Conservation (phyloP, 2,329 filamentous ascomycete genomes). For the Aspergillus tamarii region DNA sequence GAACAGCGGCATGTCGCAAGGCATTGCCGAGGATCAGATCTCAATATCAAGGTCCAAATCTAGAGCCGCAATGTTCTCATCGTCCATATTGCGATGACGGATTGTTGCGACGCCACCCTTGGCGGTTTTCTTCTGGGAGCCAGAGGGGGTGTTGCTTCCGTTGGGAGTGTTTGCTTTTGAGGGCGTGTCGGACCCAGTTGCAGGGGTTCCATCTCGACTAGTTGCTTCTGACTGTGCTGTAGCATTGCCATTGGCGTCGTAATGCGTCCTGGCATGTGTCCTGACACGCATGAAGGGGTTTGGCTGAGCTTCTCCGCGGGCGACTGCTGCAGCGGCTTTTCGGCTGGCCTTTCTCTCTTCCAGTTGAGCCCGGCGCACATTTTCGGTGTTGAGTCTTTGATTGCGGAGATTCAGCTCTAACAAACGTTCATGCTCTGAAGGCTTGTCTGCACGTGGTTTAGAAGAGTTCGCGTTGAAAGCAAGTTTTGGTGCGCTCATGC, state of each 20-base stretch:
- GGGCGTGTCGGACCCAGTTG: constrained; percentile 56
- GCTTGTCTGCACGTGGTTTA: constrained; percentile 58
- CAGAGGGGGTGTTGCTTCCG: constrained; percentile 39
- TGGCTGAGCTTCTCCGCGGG: constrained; percentile 63
- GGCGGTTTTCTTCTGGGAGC: constrained; percentile 37
- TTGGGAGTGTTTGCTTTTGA: constrained; percentile 57
- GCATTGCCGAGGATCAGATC: constrained; percentile 56
- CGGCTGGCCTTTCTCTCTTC: constrained; percentile 71
- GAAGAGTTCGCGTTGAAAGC: constrained; percentile 71
- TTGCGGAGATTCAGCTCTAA: constrained; percentile 84
- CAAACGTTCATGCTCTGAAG: constrained; percentile 77
- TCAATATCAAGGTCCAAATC: constrained; percentile 93
- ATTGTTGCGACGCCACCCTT: constrained; percentile 66
- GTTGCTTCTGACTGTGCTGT: constrained; percentile 33
- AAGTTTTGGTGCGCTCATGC: constrained; percentile 61
- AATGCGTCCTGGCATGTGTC: constrained; percentile 69
- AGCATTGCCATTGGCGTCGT: constrained; percentile 60
- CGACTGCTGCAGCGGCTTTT: constrained; percentile 63
- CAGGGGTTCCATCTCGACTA: constrained; percentile 53
- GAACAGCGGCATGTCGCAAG: neutral
- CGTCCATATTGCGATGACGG: constrained; percentile 77
- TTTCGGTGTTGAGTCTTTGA: constrained; percentile 80
- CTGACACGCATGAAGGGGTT: constrained; percentile 63
- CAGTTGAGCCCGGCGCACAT: constrained; percentile 86
- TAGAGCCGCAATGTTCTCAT: constrained; percentile 87